Conservation (phyloP, 2,329 filamentous ascomycete species). For the Alternaria arborescens region DNA sequence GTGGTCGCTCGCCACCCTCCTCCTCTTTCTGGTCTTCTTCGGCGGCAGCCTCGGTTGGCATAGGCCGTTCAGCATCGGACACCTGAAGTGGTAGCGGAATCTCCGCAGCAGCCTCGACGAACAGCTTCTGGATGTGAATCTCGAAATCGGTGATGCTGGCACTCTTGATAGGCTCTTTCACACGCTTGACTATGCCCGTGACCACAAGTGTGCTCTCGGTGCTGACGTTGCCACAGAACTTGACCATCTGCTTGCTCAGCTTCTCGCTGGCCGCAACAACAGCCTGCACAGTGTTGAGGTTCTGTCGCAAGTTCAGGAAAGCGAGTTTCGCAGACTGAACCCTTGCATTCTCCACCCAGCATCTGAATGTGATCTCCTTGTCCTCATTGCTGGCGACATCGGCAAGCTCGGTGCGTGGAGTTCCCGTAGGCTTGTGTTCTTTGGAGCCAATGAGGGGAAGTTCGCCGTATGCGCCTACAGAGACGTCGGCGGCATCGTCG, state of each 20-base stretch:
- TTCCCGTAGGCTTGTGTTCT: constrained; percentile 60
- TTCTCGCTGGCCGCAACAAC: constrained; percentile 71
- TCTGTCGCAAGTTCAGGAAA: constrained; percentile 84
- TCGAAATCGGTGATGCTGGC: constrained; percentile 81
- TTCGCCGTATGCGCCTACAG: constrained; percentile 82
- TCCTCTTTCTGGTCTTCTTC: constrained; percentile 60
- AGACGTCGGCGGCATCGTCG: constrained; percentile 70
- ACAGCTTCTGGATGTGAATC: constrained; percentile 88
- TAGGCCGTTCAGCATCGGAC: constrained; percentile 61
- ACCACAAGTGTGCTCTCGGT: constrained; percentile 84
- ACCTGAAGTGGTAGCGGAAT: constrained; percentile 68
- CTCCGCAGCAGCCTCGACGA: constrained; percentile 73
- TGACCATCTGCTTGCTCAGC: constrained; percentile 89
- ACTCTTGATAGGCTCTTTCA: constrained; percentile 87
- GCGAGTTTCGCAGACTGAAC: constrained; percentile 90
- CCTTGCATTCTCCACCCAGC: constrained; percentile 85
- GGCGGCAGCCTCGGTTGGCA: constrained; percentile 58
- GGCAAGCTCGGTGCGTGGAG: constrained; percentile 67
- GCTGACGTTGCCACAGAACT: constrained; percentile 79
- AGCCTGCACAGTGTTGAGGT: constrained; percentile 81
- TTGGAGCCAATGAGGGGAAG: constrained; percentile 66
- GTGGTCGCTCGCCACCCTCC: constrained; percentile 67
- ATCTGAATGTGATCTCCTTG: constrained; percentile 73
- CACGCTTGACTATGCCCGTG: constrained; percentile 81
- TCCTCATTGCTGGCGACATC: constrained; percentile 44